Percentiles rank a stretch among this genome's conserved stretches.
Evolutionary conservation across 139 green algal species (phyloP).

Genomic region (Volvox reticuliferus): DNA sequence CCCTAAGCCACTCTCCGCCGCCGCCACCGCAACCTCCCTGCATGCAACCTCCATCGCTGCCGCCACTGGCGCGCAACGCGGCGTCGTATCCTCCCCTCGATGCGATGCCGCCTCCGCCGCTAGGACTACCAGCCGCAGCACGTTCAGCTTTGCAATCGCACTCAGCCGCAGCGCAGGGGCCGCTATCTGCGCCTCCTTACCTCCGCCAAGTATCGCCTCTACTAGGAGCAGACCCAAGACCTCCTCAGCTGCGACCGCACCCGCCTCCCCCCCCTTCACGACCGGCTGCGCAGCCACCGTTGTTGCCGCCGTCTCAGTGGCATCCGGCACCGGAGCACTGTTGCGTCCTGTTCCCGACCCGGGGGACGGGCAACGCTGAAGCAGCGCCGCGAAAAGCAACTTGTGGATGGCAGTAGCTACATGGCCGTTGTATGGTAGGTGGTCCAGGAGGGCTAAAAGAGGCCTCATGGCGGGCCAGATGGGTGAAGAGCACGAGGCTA

Average conservation of each 20-base stretch:
- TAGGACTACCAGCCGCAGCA: slow-evolving; percentile 19
- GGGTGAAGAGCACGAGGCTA: neutral
- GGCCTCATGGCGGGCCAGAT: slow-evolving; percentile 17
- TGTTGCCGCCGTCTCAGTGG: neutral
- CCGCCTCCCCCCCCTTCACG: neutral
- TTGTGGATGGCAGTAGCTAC: neutral
- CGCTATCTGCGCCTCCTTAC: neutral
- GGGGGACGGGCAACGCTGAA: neutral
- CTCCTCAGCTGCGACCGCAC: neutral
- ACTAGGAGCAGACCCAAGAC: neutral
- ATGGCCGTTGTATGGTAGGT: neutral
- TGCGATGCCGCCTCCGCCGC: neutral
- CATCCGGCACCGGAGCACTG: neutral
- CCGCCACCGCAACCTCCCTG: neutral
- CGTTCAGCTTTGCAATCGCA: neutral
- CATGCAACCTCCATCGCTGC: neutral
- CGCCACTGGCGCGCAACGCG: neutral
- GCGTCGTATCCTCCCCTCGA: neutral
- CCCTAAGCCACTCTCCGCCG: neutral
- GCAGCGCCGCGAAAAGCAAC: neutral
- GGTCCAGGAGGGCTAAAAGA: slow-evolving; percentile 10
- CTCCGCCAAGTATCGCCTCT: neutral
- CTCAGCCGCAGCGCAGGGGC: neutral
- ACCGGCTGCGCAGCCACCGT: neutral
- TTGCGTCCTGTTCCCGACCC: no score